Evolutionary conservation across 768 basidiomycete genomes (phyloP).

Genomic region (Exidia glandulosa): DNA sequence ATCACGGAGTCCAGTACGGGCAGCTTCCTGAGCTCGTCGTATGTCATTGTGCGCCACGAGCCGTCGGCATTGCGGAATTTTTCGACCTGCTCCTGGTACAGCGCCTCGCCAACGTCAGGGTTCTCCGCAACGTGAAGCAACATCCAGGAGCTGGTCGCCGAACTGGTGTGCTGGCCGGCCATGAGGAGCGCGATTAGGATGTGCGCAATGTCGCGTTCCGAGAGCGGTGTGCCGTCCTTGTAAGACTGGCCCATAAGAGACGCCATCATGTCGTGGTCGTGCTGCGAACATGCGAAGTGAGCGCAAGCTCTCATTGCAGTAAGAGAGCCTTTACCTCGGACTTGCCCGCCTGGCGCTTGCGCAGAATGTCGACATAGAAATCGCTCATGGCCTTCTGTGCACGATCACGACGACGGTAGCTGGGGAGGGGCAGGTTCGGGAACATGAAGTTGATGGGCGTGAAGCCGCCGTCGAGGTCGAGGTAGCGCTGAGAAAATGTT

Average conservation of each 20-base stretch:
- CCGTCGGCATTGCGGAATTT: slow-evolving; percentile 63
- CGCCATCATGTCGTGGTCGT: slow-evolving; percentile 86
- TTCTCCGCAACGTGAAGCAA: slow-evolving; percentile 77
- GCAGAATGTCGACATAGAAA: slow-evolving; percentile 83
- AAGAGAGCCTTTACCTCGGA: too few species aligned
- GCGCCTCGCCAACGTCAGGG: slow-evolving; percentile 57
- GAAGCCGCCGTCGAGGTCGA: slow-evolving; percentile 90
- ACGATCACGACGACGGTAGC: slow-evolving; percentile 76
- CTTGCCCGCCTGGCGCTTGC: slow-evolving; percentile 48
- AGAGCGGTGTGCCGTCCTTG: slow-evolving; percentile 63
- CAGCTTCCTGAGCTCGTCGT: slow-evolving; percentile 74
- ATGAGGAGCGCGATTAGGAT: slow-evolving; percentile 98
- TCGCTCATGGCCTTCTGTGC: slow-evolving; percentile 91
- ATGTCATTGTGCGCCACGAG: slow-evolving; percentile 64
- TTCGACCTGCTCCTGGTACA: slow-evolving; percentile 86
- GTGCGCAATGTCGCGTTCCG: slow-evolving; percentile 90
- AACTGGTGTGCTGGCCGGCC: slow-evolving; percentile 98
- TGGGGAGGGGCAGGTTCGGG: slow-evolving; percentile 83
- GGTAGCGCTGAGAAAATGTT: slow-evolving; percentile 72
- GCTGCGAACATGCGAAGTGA: slow-evolving; percentile 25
- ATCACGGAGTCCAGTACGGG: slow-evolving; percentile 82
- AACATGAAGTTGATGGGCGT: slow-evolving; percentile 94
- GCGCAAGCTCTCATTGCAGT: too few species aligned
- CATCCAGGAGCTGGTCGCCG: slow-evolving; percentile 83
- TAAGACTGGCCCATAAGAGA: slow-evolving; percentile 78